Evolutionary conservation across 2,329 filamentous ascomycete genomes (phyloP).

Genomic region (Saccharata proteae): DNA sequence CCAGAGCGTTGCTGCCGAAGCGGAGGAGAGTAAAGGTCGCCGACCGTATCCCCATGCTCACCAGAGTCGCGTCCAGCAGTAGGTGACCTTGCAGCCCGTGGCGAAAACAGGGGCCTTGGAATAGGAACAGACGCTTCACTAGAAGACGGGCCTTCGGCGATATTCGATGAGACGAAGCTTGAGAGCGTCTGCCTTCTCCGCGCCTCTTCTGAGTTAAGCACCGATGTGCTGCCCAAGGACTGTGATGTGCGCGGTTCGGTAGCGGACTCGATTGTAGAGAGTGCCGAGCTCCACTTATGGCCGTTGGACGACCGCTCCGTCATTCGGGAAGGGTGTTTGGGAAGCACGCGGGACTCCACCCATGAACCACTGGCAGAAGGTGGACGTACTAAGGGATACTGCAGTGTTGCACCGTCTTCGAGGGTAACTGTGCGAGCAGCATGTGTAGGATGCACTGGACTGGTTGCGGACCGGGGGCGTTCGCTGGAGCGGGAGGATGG

Average conservation of each 20-base stretch:
- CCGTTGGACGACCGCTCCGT: constrained; percentile 20
- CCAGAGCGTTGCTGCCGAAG: constrained; percentile 26
- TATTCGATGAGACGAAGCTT: constrained; percentile 22
- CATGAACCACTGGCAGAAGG: constrained; percentile 24
- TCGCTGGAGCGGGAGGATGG: constrained; percentile 13
- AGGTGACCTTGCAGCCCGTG: constrained; percentile 13
- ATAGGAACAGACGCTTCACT: constrained; percentile 23
- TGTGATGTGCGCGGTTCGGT: constrained; percentile 7
- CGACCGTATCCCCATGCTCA: constrained; percentile 27
- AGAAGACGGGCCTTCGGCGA: constrained; percentile 10
- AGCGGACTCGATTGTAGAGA: constrained; percentile 18
- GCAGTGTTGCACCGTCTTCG: constrained; percentile 22
- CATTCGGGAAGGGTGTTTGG: constrained; percentile 27
- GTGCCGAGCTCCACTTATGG: constrained; percentile 28
- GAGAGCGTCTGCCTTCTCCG: constrained; percentile 22
- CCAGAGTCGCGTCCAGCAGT: constrained; percentile 21
- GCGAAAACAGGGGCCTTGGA: constrained; percentile 25
- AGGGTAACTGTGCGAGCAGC: constrained; percentile 21
- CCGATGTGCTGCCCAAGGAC: constrained; percentile 7
- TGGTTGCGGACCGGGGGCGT: constrained; percentile 12
- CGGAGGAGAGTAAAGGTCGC: constrained; percentile 25
- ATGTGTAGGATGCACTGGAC: constrained; percentile 12
- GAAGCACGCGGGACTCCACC: constrained; percentile 21
- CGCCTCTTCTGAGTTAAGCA: constrained; percentile 5
- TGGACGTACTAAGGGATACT: constrained; percentile 24